phyloP scores from a whole-genome alignment of 306 rosid species.

The Canavalia gladiata region DNA sequence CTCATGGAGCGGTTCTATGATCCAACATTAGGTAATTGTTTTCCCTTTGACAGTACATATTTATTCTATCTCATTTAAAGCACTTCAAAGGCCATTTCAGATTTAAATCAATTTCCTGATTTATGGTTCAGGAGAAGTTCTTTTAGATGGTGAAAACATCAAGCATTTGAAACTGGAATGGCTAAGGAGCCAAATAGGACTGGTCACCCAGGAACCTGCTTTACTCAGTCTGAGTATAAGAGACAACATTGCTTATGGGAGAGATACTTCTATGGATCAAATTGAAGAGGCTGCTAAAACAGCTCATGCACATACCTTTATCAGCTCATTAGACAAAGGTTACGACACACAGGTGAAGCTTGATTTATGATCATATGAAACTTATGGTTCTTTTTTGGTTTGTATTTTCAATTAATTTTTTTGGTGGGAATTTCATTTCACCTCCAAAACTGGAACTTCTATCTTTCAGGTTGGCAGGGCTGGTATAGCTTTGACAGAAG shows the following conservation, averaged over 20 bases:
- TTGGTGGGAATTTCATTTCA: constrained; percentile 23
- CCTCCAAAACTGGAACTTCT: constrained; percentile 36
- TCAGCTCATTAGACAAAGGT: constrained; percentile 85
- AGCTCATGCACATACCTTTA: constrained; percentile 98
- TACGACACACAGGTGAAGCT: constrained; percentile 90
- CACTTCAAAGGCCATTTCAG: constrained; percentile 30
- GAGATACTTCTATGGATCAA: constrained; percentile 91
- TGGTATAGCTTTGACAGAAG: constrained; percentile 89
- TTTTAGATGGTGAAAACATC: constrained; percentile 98
- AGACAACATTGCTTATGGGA: constrained; percentile 98
- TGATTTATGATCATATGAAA: constrained; percentile 40
- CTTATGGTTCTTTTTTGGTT: constrained; percentile 18
- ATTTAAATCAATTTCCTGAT: constrained; percentile 46
- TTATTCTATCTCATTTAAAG: constrained; percentile 36
- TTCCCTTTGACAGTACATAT: constrained; percentile 28
- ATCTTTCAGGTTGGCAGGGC: constrained; percentile 94
- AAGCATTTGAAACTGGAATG: constrained; percentile 92
- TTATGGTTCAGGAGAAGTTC: constrained; percentile 97
- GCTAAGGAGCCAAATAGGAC: constrained; percentile 97
- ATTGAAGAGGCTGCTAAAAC: constrained; percentile 99
- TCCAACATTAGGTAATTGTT: constrained; percentile 87
- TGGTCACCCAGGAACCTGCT: constrained; percentile 99
- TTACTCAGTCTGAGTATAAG: constrained; percentile 95
- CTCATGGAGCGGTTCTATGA: constrained; percentile 99
- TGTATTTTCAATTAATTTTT: constrained; percentile 30